Conservation (phyloP, 176 grass and related monocot genomes). For the Calamus simplicifolius region DNA sequence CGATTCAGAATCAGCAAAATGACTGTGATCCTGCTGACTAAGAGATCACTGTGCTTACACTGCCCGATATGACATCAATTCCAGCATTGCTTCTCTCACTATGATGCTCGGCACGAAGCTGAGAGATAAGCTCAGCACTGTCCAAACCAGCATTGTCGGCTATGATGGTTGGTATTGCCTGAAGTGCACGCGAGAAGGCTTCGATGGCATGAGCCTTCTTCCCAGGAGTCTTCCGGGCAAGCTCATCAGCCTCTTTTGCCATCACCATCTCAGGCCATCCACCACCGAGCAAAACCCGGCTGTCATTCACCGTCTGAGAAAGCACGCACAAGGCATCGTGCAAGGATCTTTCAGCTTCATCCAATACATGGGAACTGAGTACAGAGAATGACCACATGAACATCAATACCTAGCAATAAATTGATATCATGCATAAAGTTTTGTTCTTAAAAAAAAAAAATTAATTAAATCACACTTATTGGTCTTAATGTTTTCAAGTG, state of each 20-base stretch:
- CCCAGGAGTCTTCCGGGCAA: conserved; percentile 85
- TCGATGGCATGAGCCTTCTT: conserved; percentile 92
- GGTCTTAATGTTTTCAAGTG: no score
- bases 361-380: conserved; percentile 60
- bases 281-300: conserved; percentile 72
- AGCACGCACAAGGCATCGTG: conserved; percentile 90
- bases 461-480: no score
- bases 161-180: conserved; percentile 82
- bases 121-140: conserved; percentile 82
- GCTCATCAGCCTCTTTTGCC: conserved; percentile 76
- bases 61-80: conserved; percentile 69
- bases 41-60: conserved; percentile 31
- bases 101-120: conserved; percentile 95
- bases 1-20: not conserved
- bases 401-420: no score
- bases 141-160: conserved; percentile 87
- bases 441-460: not conserved
- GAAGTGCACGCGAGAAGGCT: conserved; percentile 66
- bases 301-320: conserved; percentile 87
- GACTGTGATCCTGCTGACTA: not conserved
- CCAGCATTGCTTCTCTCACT: conserved; percentile 57
- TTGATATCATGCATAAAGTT: no score
- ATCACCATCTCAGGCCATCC: conserved; percentile 98
- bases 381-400: no score
- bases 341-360: conserved; percentile 91